Base-by-base conservation (phyloP, 805 yeast species). In the Brettanomyces custersianus region DNA sequence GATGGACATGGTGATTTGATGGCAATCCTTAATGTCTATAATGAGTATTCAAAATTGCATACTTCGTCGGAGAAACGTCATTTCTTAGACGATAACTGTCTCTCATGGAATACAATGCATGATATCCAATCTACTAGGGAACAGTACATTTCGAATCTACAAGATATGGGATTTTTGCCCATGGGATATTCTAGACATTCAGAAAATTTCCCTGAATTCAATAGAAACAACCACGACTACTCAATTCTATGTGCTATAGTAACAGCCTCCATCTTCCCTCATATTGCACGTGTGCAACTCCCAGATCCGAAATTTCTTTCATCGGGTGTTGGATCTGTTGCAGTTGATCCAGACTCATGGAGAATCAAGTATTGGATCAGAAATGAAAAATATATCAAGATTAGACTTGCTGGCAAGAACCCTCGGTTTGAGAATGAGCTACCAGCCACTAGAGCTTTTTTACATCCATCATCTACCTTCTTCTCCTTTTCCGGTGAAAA, bases 391-490 rank as follows among this genome's bases (percentile, higher is more conserved):
- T 76, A 66, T 40, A 54, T 62, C 43, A 52, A 39, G 19, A 16
- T 27, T 10, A 21, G 40, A 17, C 26, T 29, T 17, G 29, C 43
- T 41, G 28, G 33, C 1, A 43, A 39, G 7, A 37, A 41, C 0
- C 31, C 38, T 11, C 45, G 41, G 7, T 43, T 45, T 3, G 37
- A 46, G 12, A 46, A 51, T 8, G 45, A 55, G 2, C 48, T 69
- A 4, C 86, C 86, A 2, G 75, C 81, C 0, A 64, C 72, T 0
- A 62, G 96, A 33, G 86, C 88, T 0, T 88, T 85, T 44, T 58
- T 85, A 17, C 96, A 90, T 51, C 96, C 97, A 2, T 76, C 92
- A 0, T 86, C 96, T 0, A 66, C 82, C 2, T 51, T 84, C 33
- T 85, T 87, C 51, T 40, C 46, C 11, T 34, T 49, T 12, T 65